Percentiles rank a stretch among this genome's conserved stretches.
Evolutionary conservation across 139 green algal genomes (phyloP).

Genomic region (Chlorella sorokiniana): DNA sequence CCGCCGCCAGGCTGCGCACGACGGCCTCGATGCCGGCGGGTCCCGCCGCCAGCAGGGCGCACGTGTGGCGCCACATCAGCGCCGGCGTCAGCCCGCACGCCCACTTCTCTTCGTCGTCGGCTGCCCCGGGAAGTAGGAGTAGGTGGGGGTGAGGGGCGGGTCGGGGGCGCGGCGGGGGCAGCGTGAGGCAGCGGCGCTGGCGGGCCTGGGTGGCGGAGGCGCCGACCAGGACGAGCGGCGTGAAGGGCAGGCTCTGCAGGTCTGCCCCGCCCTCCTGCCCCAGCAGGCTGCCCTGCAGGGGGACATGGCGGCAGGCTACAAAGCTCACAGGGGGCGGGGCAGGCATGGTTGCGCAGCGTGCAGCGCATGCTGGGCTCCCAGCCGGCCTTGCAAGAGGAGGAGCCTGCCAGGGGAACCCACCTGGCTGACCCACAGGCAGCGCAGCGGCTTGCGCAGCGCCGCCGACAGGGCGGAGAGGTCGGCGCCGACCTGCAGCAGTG

Average conservation of each 20-base stretch:
- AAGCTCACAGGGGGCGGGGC: no score
- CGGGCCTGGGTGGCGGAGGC: slow-evolving; percentile 68
- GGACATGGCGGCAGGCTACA: no score
- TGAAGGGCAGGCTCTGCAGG: slow-evolving; percentile 69
- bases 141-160: background rate
- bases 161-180: background rate
- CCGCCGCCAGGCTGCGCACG: slow-evolving; percentile 54
- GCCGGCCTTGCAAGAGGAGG: no score
- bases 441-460: slow-evolving; percentile 85
- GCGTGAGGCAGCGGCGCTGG: slow-evolving; percentile 22
- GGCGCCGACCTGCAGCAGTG: slow-evolving; percentile 32
- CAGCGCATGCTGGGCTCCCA: no score
- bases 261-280: slow-evolving; percentile 40
- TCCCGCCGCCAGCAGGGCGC: slow-evolving; percentile 61
- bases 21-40: slow-evolving; percentile 42
- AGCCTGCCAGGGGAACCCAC: slow-evolving; percentile 43
- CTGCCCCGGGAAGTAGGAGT: slow-evolving; percentile 78
- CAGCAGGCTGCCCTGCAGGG: slow-evolving; percentile 3
- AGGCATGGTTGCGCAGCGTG: no score
- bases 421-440: slow-evolving; percentile 90
- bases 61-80: slow-evolving; percentile 73
- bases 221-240: slow-evolving; percentile 86
- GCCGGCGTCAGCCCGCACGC: slow-evolving; percentile 76
- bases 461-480: slow-evolving; percentile 40
- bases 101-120: slow-evolving; percentile 97